Percentiles rank a stretch among this genome's conserved stretches.
phyloP scores from a whole-genome alignment of 23 red algal species.

The Rhodosorus marinus region DNA sequence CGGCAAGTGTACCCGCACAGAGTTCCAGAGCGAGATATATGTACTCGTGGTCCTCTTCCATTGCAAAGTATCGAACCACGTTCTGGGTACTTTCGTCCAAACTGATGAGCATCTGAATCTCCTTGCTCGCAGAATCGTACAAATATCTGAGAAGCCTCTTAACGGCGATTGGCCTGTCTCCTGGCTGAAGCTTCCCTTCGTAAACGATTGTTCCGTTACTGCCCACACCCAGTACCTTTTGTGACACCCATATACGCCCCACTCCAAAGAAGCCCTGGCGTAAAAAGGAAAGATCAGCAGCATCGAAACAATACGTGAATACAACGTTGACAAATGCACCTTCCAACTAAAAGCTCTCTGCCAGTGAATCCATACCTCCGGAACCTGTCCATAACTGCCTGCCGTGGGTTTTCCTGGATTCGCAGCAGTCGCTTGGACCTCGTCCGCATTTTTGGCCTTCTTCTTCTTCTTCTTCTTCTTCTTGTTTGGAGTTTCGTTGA shows the following conservation, averaged over 20 bases:
- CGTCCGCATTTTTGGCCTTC: too few species aligned
- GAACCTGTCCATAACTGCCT: too few species aligned
- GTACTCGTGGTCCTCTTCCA: conserved; percentile 91
- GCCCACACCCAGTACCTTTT: conserved; percentile 52
- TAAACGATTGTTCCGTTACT: conserved; percentile 85
- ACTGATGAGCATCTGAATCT: conserved; percentile 80
- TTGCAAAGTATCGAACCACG: conserved; percentile 89
- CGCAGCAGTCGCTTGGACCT: too few species aligned
- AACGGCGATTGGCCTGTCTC: conserved; percentile 61
- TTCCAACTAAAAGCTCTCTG: too few species aligned
- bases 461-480: too few species aligned
- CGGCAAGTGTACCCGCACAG: conserved; percentile 41
- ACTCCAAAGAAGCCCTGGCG: conserved; percentile 22
- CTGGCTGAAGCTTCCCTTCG: conserved; percentile 66
- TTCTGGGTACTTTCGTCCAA: conserved; percentile 79
- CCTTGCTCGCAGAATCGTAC: conserved; percentile 61
- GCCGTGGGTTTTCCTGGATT: too few species aligned
- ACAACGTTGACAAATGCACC: too few species aligned
- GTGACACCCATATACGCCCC: conserved; percentile 42
- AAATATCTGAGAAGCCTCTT: conserved; percentile 76
- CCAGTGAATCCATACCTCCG: too few species aligned
- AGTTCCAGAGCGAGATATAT: conserved; percentile 90
- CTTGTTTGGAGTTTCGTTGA: too few species aligned
- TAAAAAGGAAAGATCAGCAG: too few species aligned
- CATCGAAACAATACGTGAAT: too few species aligned